A percentile compares a stretch with the other conserved stretches of the same genome.
phyloP scores from a whole-genome alignment of 257 asterid genomes.

The Przewalskia tangutica region DNA sequence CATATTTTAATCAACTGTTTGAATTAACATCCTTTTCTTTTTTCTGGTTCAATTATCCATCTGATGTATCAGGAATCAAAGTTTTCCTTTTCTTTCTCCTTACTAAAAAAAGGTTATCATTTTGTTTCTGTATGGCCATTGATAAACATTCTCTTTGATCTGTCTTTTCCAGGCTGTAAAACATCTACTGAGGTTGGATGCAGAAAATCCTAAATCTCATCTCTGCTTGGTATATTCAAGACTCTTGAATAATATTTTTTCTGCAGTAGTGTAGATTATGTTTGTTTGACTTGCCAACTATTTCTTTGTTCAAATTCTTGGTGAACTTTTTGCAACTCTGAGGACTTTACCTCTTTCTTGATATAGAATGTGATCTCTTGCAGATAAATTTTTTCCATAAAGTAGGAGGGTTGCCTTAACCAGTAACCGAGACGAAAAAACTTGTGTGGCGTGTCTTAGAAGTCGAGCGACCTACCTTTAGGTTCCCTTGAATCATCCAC shows the following conservation, averaged over 20 bases:
- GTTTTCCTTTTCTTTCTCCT: neutral
- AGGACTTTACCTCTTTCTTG: neutral
- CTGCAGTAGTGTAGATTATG: neutral
- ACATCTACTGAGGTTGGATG: constrained; percentile 71
- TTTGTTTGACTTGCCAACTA: neutral
- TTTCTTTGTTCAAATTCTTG: neutral
- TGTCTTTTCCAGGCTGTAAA: constrained; percentile 62
- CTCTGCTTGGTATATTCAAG: constrained; percentile 65
- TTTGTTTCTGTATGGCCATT: neutral
- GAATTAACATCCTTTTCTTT: neutral
- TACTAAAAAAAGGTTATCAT: neutral
- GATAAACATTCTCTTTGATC: neutral
- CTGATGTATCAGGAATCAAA: neutral
- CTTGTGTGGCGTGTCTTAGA: constrained; percentile 74
- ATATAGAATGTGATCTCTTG: constrained; percentile 8
- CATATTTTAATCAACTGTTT: neutral
- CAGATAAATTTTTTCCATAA: constrained; percentile 77
- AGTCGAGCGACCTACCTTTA: constrained; percentile 62
- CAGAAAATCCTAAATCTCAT: constrained; percentile 69
- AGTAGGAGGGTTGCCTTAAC: constrained; percentile 63
- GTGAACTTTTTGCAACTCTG: neutral
- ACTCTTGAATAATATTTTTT: neutral
- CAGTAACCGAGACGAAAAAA: constrained; percentile 63
- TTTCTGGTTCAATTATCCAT: neutral
- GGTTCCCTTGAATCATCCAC: constrained; percentile 32